These are phyloP conservation scores for Myriosclerotinia curreyana DNA, from an alignment of 2,329 filamentous ascomycete species.

Conservation along the genomic window DNA sequence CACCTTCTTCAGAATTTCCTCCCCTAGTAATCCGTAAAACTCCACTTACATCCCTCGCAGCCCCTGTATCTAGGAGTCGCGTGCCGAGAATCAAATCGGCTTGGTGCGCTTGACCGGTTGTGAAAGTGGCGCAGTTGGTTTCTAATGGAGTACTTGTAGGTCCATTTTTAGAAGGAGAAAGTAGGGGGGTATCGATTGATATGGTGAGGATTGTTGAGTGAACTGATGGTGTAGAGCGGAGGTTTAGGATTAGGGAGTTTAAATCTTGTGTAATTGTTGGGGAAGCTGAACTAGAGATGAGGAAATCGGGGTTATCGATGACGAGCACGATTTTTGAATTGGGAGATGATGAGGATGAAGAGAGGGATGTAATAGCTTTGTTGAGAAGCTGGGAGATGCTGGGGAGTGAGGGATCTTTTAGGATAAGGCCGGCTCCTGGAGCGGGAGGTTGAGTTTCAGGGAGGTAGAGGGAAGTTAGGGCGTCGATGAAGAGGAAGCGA, in stretches of 20 bases:
- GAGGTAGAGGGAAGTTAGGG: background rate
- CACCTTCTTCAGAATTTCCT: conserved; percentile 34
- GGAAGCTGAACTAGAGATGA: background rate
- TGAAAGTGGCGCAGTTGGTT: conserved; percentile 66
- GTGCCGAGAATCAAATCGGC: conserved; percentile 70
- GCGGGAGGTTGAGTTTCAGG: background rate
- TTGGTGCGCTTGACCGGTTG: conserved; percentile 69
- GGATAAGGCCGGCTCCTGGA: background rate
- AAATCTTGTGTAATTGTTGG: background rate
- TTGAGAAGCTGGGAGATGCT: background rate
- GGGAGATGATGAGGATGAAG: background rate
- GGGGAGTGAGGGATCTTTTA: background rate
- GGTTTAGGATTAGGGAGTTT: background rate
- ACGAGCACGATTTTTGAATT: conserved; percentile 11
- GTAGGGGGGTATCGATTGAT: conserved; percentile 66
- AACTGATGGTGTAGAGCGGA: background rate
- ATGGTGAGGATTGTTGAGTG: conserved; percentile 65
- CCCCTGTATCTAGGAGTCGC: conserved; percentile 77
- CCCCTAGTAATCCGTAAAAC: conserved; percentile 73
- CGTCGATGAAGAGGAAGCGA: conserved; percentile 58
- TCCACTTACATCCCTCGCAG: conserved; percentile 87
- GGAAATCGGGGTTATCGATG: conserved; percentile 5
- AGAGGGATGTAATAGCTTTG: background rate
- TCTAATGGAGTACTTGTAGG: conserved; percentile 52
- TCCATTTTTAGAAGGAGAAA: conserved; percentile 43